Evolutionary conservation across 2,329 filamentous ascomycete genomes (phyloP), one percentile per base, ranked within the genome.

Genomic region (Fusarium equiseti): DNA sequence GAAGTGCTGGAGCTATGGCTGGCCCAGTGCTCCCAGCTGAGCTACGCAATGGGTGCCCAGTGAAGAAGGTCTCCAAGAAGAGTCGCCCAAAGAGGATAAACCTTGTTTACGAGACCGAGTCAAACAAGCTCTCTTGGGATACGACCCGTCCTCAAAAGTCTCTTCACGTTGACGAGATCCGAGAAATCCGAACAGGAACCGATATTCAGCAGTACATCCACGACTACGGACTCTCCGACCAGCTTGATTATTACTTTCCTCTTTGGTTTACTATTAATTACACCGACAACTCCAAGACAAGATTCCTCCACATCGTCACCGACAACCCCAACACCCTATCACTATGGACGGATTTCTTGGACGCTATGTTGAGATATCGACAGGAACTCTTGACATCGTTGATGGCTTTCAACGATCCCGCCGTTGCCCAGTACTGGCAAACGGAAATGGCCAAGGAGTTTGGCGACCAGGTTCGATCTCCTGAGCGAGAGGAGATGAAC

Each of bases 131-230:
- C 26, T 92, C 88, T 27, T 98, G 95, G 95, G 92, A 97, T 79
- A 88, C 90, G 49, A 89, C 87, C 11, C 90, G 93, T 38, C 90
- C 92, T 2, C 88, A 90, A 26, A 98, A 98, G 79, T 90, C 89
- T 56, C 92, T 99, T 70, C 97, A 97, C 79, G 93, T 99, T 68
- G 96, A 99, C 76, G 94, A 98, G 78, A 95, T 99, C 75, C 92
- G 93, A 76, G 94, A 97, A 77, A 94, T 98, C 50, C 90, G 95
- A 68, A 89, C 91, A 35, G 94, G 93, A 20, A 88, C 88, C 15
- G 93, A 98, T 77, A 93, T 95, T 20, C 90, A 92, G 61, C 95
- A 97, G 78, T 97, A 97, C 78, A 91, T 93, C 44, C 90, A 95
- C 75, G 95, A 98, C 79, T 93, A 92, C 77, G 89, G 90, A 42